Evolutionary conservation across 345 rosid genomes (phyloP), one percentile per base, ranked within the genome.

Genomic region (Salix koriyanagi): DNA sequence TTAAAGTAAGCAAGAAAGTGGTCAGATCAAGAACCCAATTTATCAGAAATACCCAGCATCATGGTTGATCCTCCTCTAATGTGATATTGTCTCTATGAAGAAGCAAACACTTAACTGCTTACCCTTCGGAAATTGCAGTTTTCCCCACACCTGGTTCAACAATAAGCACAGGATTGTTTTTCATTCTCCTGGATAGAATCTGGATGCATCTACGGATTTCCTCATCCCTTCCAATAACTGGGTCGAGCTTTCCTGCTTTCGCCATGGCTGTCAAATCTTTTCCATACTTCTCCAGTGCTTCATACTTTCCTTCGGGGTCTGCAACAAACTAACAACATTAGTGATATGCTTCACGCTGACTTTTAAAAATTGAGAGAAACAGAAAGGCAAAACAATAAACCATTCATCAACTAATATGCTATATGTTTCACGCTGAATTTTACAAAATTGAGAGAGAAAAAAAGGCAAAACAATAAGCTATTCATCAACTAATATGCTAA

Each of bases 121-220:
- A 96, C 99, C 99, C 99, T 84, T 96, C 98, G 50, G 99, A 94
- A 56, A 96, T 92, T 69, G 99, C 99, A 80, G 99, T 94, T 89
- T 96, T 96, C 56, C 99, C 99, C 70, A 94, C 99, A 70, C 99
- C 99, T 6, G 98, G 98, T 82, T 96, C 99, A 83, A 98, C 98
- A 50, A 96, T 96, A 70, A 94, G 88, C 77, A 96, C 99, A 42
- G 98, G 99, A 75, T 96, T 96, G 88, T 96, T 96, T 87, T 96
- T 96, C 3, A 98, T 96, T 79, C 99, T 92, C 90, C 99, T 91
- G 0, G 98, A 96, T 37, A 96, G 97, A 79, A 96, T 96, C 86
- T 94, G 97, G 76, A 96, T 92, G 84, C 99, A 96, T 82, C 99
- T 88, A 6, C 99, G 97, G 72, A 96, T 94, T 85, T 96, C 99